These are phyloP conservation scores for Pseudonitzschia multistriata DNA, from an alignment of 108 stramenopile genomes.

Conservation along the genomic window DNA sequence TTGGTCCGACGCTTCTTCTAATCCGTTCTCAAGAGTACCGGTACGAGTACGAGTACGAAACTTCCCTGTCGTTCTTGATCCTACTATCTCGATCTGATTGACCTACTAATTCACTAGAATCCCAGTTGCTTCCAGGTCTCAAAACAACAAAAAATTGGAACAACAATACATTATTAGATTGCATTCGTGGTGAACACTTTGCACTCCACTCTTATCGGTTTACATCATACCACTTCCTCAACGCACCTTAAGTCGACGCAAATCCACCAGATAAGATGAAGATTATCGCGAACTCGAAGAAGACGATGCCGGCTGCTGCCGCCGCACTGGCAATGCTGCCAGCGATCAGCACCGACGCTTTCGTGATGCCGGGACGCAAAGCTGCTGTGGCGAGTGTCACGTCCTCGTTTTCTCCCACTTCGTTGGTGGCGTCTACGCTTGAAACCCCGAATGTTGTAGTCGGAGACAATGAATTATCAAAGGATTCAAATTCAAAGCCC, in stretches of 20 bases:
- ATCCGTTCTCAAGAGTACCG: background rate
- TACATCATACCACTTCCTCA: too few relatives aligned
- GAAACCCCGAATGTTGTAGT: background rate
- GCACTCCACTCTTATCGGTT: too few relatives aligned
- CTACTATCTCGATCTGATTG: background rate
- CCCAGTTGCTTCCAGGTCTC: background rate
- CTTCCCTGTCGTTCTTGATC: too few relatives aligned
- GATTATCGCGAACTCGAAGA: background rate
- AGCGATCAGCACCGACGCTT: background rate
- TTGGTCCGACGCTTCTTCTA: background rate
- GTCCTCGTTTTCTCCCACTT: background rate
- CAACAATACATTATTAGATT: background rate
- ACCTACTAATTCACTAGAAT: background rate
- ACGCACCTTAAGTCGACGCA: too few relatives aligned
- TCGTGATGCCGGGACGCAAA: background rate
- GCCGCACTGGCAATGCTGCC: background rate
- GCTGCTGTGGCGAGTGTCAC: background rate
- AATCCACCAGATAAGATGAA: too few relatives aligned
- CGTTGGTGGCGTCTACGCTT: background rate
- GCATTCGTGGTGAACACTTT: too few relatives aligned
- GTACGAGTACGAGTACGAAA: too few relatives aligned
- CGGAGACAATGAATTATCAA: background rate
- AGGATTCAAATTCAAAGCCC: slow-evolving; percentile 16
- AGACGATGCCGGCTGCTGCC: background rate
- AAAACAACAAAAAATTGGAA: background rate